Base-by-base conservation (phyloP, 164 flowering plant genomes). In the Echeveria elegans region DNA sequence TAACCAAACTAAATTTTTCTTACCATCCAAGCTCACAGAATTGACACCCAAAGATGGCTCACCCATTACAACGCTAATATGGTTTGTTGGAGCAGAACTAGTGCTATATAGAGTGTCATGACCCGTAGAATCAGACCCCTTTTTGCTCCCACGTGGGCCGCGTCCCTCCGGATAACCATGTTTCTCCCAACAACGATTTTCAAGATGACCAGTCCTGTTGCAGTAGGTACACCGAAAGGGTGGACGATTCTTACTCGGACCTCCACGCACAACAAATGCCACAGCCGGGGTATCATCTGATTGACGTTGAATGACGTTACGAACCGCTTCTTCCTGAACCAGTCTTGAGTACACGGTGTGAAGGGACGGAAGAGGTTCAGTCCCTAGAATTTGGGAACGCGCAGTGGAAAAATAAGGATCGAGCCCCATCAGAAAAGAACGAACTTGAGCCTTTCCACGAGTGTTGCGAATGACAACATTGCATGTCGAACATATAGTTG, bases 371-470 rank as follows among this genome's bases (percentile, higher is more conserved):
- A 63, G 19, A 63, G 66, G 66, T 9, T 63, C 66, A 23, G 2
- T 63, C 23, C 66, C 41, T 19, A 63, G 12, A 19, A 63, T 63
- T 23, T 30, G 34, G 34, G 66, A 63, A 31, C 66, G 66, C 12
- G 36, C 66, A 63, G 31, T 30, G n/a, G 66, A 43, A 63, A 34
- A 63, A 63, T 63, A 63, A 8, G 66, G 41, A 43, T 63, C 66
- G 34, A 63, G 40, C 18, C 66, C 66, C 66, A 63, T 63, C 18
- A 63, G 66, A 63, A 63, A 63, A 16, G 34, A 21, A 18, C 66
- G 66, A 14, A 63, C 66, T 11, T 63, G 41, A 63, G 34, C 66
- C 34, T 24, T 34, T 63, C 36, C 66, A 10, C 66, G 66, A n/a
- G 45, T 21, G 34, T 36, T 19, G 36, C 66, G 66, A 10, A 63